Percentiles rank a stretch among this genome's conserved stretches.
phyloP scores from a whole-genome alignment of 257 asterid genomes.

The Plectranthus barbatus region DNA sequence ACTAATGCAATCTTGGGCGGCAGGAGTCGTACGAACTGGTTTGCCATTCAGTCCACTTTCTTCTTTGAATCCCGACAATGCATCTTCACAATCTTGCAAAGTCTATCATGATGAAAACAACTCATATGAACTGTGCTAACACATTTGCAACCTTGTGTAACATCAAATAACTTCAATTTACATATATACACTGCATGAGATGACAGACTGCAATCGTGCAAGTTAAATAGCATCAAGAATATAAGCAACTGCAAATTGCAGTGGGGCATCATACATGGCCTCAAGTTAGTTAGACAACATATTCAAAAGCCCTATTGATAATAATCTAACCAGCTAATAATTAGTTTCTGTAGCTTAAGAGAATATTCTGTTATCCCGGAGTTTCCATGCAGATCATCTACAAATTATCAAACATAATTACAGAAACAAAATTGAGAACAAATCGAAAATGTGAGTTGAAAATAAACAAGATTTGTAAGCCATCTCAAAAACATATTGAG shows the following conservation, averaged over 20 bases:
- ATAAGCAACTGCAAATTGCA: too few relatives aligned
- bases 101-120: constrained; percentile 39
- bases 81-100: constrained; percentile 52
- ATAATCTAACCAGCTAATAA: background rate
- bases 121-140: background rate
- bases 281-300: background rate
- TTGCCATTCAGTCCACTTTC: constrained; percentile 26
- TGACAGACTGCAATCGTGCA: too few relatives aligned
- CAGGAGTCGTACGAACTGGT: constrained; percentile 29
- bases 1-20: constrained; percentile 44
- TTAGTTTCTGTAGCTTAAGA: background rate
- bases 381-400: background rate
- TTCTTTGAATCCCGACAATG: constrained; percentile 30
- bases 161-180: background rate
- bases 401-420: background rate
- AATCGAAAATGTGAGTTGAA: background rate
- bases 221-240: too few relatives aligned
- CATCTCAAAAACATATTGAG: background rate
- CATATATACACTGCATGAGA: too few relatives aligned
- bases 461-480: background rate
- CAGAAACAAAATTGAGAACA: background rate
- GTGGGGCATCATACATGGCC: too few relatives aligned
- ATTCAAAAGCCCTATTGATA: background rate
- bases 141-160: background rate
- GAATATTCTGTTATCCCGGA: background rate